Evolutionary conservation across 345 rosid genomes (phyloP).

Genomic region (Gossypium anomalum): DNA sequence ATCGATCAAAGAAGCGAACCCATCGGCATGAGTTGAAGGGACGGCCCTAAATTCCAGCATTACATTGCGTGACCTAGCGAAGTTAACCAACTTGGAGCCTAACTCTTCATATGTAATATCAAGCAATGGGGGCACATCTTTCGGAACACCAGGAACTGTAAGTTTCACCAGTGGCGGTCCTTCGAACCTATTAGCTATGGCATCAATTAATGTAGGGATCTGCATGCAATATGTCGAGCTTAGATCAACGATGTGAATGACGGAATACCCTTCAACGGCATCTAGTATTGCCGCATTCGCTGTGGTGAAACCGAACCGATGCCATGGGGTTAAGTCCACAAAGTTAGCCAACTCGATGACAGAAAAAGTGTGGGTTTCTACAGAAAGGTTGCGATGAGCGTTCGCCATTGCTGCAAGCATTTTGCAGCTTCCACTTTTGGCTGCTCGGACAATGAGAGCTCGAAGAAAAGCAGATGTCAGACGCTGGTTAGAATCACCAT

Average conservation of each 20-base stretch:
- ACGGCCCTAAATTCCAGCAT: conserved; percentile 54
- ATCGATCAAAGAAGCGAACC: conserved; percentile 60
- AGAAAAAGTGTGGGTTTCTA: conserved; percentile 58
- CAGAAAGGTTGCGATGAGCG: conserved; percentile 35
- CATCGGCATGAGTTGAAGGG: conserved; percentile 55
- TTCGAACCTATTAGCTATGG: conserved; percentile 55
- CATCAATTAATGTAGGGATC: conserved; percentile 82
- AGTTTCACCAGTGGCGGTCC: conserved; percentile 63
- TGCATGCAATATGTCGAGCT: conserved; percentile 95
- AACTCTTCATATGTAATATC: conserved; percentile 63
- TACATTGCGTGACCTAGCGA: conserved; percentile 69
- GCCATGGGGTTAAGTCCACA: conserved; percentile 95
- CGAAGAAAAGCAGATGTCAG: conserved; percentile 65
- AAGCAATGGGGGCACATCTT: conserved; percentile 43
- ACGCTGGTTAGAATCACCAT: conserved; percentile 85
- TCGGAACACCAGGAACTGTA: conserved; percentile 40
- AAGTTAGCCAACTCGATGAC: conserved; percentile 73
- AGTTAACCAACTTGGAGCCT: conserved; percentile 60
- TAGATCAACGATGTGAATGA: conserved; percentile 76
- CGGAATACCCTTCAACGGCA: conserved; percentile 65
- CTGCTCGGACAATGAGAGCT: conserved; percentile 77
- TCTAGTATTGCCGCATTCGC: conserved; percentile 79
- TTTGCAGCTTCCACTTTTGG: conserved; percentile 55
- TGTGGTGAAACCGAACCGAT: conserved; percentile 85
- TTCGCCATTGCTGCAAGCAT: conserved; percentile 48